A percentile compares a stretch with the other conserved stretches of the same genome.
These are phyloP conservation scores for Pneumocystis jirovecii DNA, from an alignment of 1,139 yeast species.

Conservation along the genomic window DNA sequence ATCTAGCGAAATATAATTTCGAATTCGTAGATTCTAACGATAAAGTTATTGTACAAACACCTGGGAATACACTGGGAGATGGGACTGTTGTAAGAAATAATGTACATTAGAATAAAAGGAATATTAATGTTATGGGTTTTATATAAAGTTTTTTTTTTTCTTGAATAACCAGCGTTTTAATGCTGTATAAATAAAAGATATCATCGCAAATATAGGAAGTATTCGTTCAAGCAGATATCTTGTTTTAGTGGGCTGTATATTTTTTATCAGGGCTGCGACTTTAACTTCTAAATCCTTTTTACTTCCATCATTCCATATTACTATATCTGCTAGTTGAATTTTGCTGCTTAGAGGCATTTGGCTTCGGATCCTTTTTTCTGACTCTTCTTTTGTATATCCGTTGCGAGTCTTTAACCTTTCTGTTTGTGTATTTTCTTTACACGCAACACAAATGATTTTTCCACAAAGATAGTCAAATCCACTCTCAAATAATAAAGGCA, in stretches of 20 bases:
- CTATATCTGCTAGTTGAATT: constrained; percentile 44
- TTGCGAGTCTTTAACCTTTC: constrained; percentile 52
- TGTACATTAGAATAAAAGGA: not conserved
- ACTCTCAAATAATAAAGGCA: constrained; percentile 78
- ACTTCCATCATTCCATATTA: constrained; percentile 48
- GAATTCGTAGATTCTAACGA: constrained; percentile 23
- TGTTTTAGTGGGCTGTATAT: constrained; percentile 9
- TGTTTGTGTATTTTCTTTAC: constrained; percentile 44
- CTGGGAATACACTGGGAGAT: constrained; percentile 2
- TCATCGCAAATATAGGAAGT: constrained; percentile 4
- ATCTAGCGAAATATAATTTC: constrained; percentile 24
- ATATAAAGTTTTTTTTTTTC: not conserved
- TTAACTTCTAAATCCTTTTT: constrained; percentile 25
- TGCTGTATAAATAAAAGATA: not conserved
- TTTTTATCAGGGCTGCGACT: constrained; percentile 6
- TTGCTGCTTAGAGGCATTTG: constrained; percentile 60
- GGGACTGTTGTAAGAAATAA: not conserved
- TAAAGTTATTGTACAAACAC: constrained; percentile 17
- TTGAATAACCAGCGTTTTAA: not conserved
- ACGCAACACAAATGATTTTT: constrained; percentile 49
- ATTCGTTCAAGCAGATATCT: constrained; percentile 9
- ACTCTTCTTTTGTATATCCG: constrained; percentile 45
- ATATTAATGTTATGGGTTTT: not conserved
- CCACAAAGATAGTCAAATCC: constrained; percentile 62
- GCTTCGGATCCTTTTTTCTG: constrained; percentile 52